Percentiles rank a stretch among this genome's conserved stretches.
These are phyloP conservation scores for Fraxinus latifolia DNA, from an alignment of 305 asterid genomes.

Conservation along the genomic window DNA sequence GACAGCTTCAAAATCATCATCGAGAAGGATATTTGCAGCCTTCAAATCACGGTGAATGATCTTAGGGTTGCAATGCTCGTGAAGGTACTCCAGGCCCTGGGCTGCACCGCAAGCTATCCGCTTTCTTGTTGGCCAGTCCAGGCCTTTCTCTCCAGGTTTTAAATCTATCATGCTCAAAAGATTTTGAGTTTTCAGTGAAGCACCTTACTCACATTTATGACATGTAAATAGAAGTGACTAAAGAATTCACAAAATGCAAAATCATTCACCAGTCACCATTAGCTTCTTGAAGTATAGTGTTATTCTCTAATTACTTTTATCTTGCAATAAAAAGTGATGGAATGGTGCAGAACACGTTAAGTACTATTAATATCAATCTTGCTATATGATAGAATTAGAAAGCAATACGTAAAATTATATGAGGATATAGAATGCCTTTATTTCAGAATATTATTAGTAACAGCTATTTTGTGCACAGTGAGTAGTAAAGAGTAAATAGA, in stretches of 20 bases:
- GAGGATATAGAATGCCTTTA: not conserved
- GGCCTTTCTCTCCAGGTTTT: slow-evolving; percentile 70
- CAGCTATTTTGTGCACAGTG: not conserved
- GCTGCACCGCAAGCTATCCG: slow-evolving; percentile 81
- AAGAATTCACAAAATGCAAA: not conserved
- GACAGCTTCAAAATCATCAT: slow-evolving; percentile 71
- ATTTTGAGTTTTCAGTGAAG: not conserved
- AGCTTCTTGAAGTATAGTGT: not conserved
- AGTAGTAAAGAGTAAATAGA: not conserved
- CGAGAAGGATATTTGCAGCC: slow-evolving; percentile 86
- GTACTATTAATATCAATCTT: not conserved
- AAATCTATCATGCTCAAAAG: slow-evolving; percentile 38
- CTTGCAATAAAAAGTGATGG: not conserved
- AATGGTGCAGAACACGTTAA: not conserved
- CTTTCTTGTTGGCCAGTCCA: slow-evolving; percentile 75
- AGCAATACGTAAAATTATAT: not conserved
- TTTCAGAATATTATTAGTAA: not conserved
- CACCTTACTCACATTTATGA: not conserved
- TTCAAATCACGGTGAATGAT: slow-evolving; percentile 87
- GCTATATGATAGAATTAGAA: not conserved
- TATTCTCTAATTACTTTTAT: not conserved
- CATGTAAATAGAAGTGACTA: not conserved
- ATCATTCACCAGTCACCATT: not conserved
- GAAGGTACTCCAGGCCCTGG: slow-evolving; percentile 86
- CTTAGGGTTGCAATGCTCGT: slow-evolving; percentile 84